Evolutionary conservation across 345 rosid species (phyloP), one percentile per base, ranked within the genome.

Genomic region (Eucalyptus pumila): DNA sequence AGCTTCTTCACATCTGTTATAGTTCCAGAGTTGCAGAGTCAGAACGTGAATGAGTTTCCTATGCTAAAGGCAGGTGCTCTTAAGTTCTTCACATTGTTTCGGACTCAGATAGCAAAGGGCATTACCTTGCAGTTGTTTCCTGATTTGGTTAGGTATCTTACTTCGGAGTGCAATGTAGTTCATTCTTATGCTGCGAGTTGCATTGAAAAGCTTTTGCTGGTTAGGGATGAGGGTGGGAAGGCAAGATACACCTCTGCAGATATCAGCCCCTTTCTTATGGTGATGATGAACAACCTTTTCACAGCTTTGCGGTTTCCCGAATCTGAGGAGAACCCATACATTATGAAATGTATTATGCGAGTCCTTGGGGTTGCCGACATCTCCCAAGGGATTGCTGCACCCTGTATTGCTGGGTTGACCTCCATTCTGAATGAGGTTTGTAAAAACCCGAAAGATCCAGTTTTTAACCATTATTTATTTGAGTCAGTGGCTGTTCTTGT

Each of bases 171-270:
- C 24, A 95, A 95, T 87, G 99, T 97, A 80, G 99, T 98, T 89
- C 99, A 98, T 92, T 98, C 99, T 89, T 97, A 98, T 89, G 98
- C 99, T 90, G 99, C 99, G 32, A 96, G 94, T 88, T 98, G 99
- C 90, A 94, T 97, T 90, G 99, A 98, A 91, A 98, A 97, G 91
- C 96, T 98, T 40, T 92, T 98, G 95, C 90, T 96, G 88, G 99
- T 98, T 58, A 98, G 94, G 97, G 99, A 97, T n/a, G 98, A 97
- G 85, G 95, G 94, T n/a, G 96, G 96, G 67, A 94, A 86, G 87
- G 92, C 93, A n/a, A 94, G 96, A 91, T 97, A 96, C 89, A 92
- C 90, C 80, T 92, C 96, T 17, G 92, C 92, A 86, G 99, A 98
- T 90, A 56, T 97, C 88, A 91, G 94, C 88, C 97, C 97, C 6